Evolutionary conservation across 163 green algal genomes (phyloP).

Genomic region (Trebouxia gelatinosa): DNA sequence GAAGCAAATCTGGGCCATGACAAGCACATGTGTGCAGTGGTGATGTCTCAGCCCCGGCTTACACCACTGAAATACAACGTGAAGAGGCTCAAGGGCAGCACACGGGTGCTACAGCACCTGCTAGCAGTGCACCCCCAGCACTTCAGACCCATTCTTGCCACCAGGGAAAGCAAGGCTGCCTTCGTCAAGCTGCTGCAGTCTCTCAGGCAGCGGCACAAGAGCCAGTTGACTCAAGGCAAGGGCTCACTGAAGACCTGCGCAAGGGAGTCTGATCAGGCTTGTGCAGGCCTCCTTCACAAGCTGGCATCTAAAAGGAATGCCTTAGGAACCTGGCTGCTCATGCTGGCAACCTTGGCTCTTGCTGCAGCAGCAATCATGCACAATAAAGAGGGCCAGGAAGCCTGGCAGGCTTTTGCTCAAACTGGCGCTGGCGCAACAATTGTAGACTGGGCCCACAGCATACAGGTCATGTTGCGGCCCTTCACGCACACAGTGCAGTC

Average conservation of each 20-base stretch:
- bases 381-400: conserved; percentile 1
- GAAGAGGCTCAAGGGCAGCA: conserved; percentile 41
- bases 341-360: not conserved
- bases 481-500: not conserved
- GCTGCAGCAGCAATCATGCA: not conserved
- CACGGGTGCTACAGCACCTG: conserved; percentile 43
- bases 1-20: too few species aligned
- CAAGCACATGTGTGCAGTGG: too few species aligned
- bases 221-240: conserved; percentile 2
- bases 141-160: not conserved
- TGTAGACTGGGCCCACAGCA: not conserved
- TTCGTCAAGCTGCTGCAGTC: conserved; percentile 10
- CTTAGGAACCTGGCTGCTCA: not conserved
- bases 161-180: not conserved
- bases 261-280: not conserved
- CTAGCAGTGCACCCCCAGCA: conserved; percentile 15
- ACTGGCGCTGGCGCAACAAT: not conserved
- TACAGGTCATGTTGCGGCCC: not conserved
- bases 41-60: too few species aligned
- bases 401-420: not conserved
- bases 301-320: not conserved
- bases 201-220: conserved; percentile 14
- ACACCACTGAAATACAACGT: too few species aligned
- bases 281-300: not conserved
- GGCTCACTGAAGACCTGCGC: not conserved